Percentiles rank a stretch among this genome's conserved stretches.
Conservation (phyloP, 1,284 basidiomycete species). For the Xerocomus alliaceus region DNA sequence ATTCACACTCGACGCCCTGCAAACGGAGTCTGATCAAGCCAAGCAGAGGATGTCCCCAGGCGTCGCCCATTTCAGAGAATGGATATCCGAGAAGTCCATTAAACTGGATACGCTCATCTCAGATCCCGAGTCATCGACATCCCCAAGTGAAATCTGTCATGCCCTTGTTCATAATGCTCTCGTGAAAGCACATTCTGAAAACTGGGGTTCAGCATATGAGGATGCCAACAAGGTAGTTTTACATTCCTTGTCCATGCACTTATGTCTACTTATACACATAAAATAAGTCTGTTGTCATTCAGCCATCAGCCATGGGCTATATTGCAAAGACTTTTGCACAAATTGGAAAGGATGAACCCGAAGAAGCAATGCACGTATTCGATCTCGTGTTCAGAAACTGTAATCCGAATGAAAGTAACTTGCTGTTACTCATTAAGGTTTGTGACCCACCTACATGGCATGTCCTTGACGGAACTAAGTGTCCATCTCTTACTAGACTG, state of each 20-base stretch:
- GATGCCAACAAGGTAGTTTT: slow-evolving; percentile 6
- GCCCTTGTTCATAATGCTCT: not conserved
- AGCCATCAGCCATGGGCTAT: not conserved
- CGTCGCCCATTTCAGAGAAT: not conserved
- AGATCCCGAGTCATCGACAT: not conserved
- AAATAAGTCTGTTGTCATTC: not conserved
- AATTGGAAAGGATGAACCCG: not conserved
- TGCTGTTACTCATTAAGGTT: slow-evolving; percentile 1
- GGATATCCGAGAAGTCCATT: not conserved
- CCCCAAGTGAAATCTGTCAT: not conserved
- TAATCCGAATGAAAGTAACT: not conserved
- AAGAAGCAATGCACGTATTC: not conserved
- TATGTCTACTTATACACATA: too few species aligned
- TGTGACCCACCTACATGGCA: too few species aligned
- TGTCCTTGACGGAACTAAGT: too few species aligned
- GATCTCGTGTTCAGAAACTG: not conserved
- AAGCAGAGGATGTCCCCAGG: not conserved
- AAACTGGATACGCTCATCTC: not conserved
- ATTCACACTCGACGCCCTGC: not conserved
- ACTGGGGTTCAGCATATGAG: not conserved
- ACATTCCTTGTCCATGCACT: not conserved
- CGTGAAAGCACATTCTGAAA: not conserved
- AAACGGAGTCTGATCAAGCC: not conserved
- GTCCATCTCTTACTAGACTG: too few species aligned
- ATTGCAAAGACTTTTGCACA: not conserved